These are phyloP conservation scores for Phialophora tarda DNA, from an alignment of 2,329 filamentous ascomycete species.

Conservation along the genomic window DNA sequence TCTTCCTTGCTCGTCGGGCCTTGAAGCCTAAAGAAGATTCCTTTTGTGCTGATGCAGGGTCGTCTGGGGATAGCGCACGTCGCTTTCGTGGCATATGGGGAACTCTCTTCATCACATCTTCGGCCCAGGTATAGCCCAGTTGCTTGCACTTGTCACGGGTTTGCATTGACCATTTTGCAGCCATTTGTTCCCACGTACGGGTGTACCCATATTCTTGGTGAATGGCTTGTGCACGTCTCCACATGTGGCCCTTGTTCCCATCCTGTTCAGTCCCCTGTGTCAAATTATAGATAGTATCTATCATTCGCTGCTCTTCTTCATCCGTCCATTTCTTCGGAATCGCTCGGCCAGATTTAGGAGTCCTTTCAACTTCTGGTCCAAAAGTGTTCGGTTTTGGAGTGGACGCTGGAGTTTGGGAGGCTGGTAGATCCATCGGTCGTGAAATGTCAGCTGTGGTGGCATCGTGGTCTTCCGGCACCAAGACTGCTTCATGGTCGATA, in stretches of 20 bases:
- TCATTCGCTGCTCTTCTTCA: constrained; percentile 16
- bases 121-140: constrained; percentile 9
- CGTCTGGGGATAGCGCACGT: background rate
- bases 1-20: background rate
- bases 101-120: constrained; percentile 8
- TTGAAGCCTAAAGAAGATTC: background rate
- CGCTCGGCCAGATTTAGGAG: background rate
- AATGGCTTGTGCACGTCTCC: constrained; percentile 8
- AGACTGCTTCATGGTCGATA: constrained; percentile 6
- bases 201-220: constrained; percentile 1
- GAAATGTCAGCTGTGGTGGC: background rate
- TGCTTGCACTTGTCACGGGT: constrained; percentile 14
- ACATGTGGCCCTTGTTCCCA: constrained; percentile 1
- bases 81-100: constrained; percentile 14
- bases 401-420: background rate
- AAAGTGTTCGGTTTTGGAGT: background rate
- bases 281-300: constrained; percentile 10
- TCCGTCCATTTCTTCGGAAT: constrained; percentile 6
- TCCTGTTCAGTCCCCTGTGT: background rate
- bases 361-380: background rate
- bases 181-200: constrained; percentile 13
- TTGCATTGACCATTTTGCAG: constrained; percentile 15
- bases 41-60: background rate
- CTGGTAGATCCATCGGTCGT: background rate
- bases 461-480: background rate